Percentiles rank a stretch among this genome's conserved stretches.
Conservation (phyloP, 2,329 filamentous ascomycete genomes). For the Cordyceps fumosorosea region DNA sequence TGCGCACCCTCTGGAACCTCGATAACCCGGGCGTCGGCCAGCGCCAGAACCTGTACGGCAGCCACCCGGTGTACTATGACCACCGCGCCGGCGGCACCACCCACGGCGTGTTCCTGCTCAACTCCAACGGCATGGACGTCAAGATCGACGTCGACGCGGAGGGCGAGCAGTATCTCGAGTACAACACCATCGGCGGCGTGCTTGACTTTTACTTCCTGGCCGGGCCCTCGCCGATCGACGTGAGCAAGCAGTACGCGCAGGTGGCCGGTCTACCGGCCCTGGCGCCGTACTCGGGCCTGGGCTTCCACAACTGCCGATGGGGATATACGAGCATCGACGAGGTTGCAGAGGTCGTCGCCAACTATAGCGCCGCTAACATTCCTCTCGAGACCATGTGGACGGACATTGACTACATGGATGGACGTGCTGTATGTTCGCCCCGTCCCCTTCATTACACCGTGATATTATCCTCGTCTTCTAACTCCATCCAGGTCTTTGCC, state of each 20-base stretch:
- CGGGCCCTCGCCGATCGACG: slow-evolving; percentile 60
- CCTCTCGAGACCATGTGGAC: slow-evolving; percentile 53
- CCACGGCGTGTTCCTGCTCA: slow-evolving; percentile 72
- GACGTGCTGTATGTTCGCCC: slow-evolving; percentile 17
- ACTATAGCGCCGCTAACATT: slow-evolving; percentile 59
- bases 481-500: slow-evolving; percentile 43
- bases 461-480: not conserved
- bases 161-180: slow-evolving; percentile 63
- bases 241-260: slow-evolving; percentile 64
- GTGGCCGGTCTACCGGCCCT: slow-evolving; percentile 66
- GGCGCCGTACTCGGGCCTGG: slow-evolving; percentile 77
- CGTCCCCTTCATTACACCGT: not conserved
- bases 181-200: slow-evolving; percentile 70
- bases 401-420: slow-evolving; percentile 33
- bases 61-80: slow-evolving; percentile 73
- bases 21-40: slow-evolving; percentile 58
- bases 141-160: slow-evolving; percentile 56
- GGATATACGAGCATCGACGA: slow-evolving; percentile 70
- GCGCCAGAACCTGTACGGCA: slow-evolving; percentile 66
- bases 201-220: slow-evolving; percentile 77
- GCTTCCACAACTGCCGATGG: slow-evolving; percentile 71
- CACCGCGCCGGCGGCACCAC: slow-evolving; percentile 40
- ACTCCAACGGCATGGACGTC: slow-evolving; percentile 70
- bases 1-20: slow-evolving; percentile 62
- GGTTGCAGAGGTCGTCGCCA: slow-evolving; percentile 57